Base-by-base conservation (phyloP, 129 eudicot genomes). In the Smallanthus sonchifolius region DNA sequence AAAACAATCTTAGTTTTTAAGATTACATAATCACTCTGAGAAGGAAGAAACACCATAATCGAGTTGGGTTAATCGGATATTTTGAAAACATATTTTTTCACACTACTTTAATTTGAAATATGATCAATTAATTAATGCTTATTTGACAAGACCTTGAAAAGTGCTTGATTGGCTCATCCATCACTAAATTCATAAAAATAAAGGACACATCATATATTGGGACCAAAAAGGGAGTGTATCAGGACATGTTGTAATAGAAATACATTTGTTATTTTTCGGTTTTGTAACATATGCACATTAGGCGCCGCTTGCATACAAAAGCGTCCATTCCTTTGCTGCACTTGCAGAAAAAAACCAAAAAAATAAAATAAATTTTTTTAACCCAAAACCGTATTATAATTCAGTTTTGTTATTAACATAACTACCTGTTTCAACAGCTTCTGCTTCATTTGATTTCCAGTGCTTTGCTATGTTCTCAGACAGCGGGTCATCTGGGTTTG, bases 361-460 rank as follows among this genome's bases (percentile, higher is more conserved):
- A 57, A 20, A 0, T 39, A 34, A 65, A 16, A 14, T 2, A 42
- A 49, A 42, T 10, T 24, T 37, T 70, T 8, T 14, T 19, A 55
- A 39, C 3, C 43, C 24, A 3, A 63, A 36, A 63, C 24, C 44
- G 2, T 8, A 39, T 17, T n/a, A 7, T 39, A 4, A 4, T 40
- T 39, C 32, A 15, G 55, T 72, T 56, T 39, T 56, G 30, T 32
- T 16, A 11, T 10, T 10, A 7, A n/a, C 34, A 62, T 14, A 36
- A 64, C 38, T 79, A 90, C 98, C 98, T n/a, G 97, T 94, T 86
- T 94, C 97, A 59, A 94, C 98, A 70, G 98, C 98, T 81, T 94
- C 97, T 24, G 73, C 91, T 76, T 94, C 98, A 49, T 90, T 86
- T 52, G 96, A 30, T 75, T 94, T 94, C 98, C 98, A 94, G 44